Evolutionary conservation across 306 rosid genomes (phyloP), one percentile per base, ranked within the genome.

Genomic region (Abrus pulchellus): DNA sequence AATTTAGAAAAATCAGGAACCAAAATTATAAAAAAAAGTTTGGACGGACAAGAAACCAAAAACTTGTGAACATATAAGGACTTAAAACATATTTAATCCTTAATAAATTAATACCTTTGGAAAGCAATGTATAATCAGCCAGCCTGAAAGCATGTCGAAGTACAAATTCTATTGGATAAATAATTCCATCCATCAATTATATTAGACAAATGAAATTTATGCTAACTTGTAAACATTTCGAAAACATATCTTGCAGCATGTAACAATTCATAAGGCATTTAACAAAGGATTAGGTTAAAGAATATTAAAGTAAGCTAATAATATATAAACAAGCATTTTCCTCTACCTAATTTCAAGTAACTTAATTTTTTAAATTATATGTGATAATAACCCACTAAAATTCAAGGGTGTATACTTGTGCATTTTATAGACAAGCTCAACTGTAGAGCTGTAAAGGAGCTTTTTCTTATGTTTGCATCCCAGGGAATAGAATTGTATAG

Each of bases 131-230:
- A 71, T 45, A 33, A 52, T 48, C 68, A 81, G 82, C 60, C 82
- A 43, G 45, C 61, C 82, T 7, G 43, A 74, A 77, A 76, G 72
- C 68, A 76, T 64, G 65, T 49, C 27, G 63, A 68, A 50, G 30
- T 68, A 68, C 71, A 59, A 36, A 59, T 54, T 45, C 76, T 68
- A 65, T 30, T 34, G 2, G 76, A 67, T 74, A 55, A 44, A 61
- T 44, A 64, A 64, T 50, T 62, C 65, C 33, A 63, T 45, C 55
- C 20, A 52, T 52, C 38, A 69, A 76, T 40, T 82, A 61, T 82
- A 67, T 56, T 48, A 67, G 71, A 74, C 30, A 82, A 69, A 76
- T 69, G 43, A 61, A 74, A 82, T 60, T 20, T 14, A 47, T 67
- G 47, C 14, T 60, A 55, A 54, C 56, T 36, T 83, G 61, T 43